Evolutionary conservation across 306 rosid genomes (phyloP).

Genomic region (Trichosanthes truncata): DNA sequence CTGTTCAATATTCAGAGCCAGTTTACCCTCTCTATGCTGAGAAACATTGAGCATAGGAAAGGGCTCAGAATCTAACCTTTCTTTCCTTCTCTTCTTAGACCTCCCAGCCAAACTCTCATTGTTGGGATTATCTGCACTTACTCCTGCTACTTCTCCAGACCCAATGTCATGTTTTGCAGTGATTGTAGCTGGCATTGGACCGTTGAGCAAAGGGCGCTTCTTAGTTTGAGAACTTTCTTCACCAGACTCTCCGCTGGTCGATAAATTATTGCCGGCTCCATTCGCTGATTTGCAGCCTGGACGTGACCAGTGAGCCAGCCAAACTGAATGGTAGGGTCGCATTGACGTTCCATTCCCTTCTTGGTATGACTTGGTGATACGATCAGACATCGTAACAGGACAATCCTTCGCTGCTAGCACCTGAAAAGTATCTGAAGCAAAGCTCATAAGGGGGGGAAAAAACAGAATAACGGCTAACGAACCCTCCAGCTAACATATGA

Average conservation of each 20-base stretch:
- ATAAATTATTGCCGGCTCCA: constrained; percentile 14
- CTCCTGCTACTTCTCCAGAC: constrained; percentile 30
- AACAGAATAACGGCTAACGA: not conserved
- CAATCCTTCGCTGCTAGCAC: not conserved
- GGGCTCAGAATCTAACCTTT: constrained; percentile 26
- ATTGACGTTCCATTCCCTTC: constrained; percentile 26
- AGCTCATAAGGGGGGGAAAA: not conserved
- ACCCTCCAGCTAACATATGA: not conserved
- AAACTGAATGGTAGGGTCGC: constrained; percentile 31
- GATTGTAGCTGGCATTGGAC: constrained; percentile 15
- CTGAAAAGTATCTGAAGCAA: not conserved
- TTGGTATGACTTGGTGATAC: constrained; percentile 13
- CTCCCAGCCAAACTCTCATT: constrained; percentile 19
- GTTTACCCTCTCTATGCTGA: constrained; percentile 24
- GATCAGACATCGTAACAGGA: constrained; percentile 38
- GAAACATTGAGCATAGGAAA: constrained; percentile 42
- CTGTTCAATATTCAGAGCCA: constrained; percentile 21
- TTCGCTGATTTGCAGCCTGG: constrained; percentile 32
- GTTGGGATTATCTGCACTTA: constrained; percentile 7
- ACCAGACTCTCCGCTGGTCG: constrained; percentile 21
- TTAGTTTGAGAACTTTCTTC: constrained; percentile 24
- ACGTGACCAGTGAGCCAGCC: constrained; percentile 72
- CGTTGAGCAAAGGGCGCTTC: constrained; percentile 20
- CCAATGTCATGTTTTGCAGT: constrained; percentile 18
- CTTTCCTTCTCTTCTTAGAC: constrained; percentile 20